phyloP scores from a whole-genome alignment of 2,329 filamentous ascomycete species.

The Cladophialophora exuberans region DNA sequence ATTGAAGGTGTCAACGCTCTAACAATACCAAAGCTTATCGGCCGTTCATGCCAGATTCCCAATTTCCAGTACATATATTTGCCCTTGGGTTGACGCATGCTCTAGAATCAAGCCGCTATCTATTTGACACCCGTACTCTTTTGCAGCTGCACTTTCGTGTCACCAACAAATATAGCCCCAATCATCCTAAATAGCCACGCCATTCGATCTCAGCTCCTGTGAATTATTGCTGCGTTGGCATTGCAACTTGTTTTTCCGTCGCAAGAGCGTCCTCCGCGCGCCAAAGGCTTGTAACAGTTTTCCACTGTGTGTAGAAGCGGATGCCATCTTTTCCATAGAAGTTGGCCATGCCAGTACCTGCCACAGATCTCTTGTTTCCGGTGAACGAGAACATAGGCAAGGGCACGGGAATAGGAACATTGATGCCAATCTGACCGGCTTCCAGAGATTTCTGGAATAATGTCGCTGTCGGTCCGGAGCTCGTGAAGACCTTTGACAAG shows the following conservation, averaged over 20 bases:
- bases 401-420: conserved; percentile 67
- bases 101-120: too few relatives aligned
- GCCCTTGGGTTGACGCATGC: too few relatives aligned
- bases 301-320: conserved; percentile 94
- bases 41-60: too few relatives aligned
- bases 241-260: conserved; percentile 82
- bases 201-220: too few relatives aligned
- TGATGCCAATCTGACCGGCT: conserved; percentile 68
- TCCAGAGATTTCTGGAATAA: conserved; percentile 68
- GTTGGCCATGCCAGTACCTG: conserved; percentile 86
- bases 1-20: too few relatives aligned
- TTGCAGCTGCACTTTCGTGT: too few relatives aligned
- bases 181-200: too few relatives aligned
- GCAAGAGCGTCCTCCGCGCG: conserved; percentile 79
- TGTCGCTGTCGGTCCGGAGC: conserved; percentile 62
- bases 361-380: conserved; percentile 86
- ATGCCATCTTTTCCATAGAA: conserved; percentile 95
- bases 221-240: conserved; percentile 73
- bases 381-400: conserved; percentile 68
- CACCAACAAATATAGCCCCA: too few relatives aligned
- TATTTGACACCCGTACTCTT: too few relatives aligned
- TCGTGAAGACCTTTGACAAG: conserved; percentile 69
- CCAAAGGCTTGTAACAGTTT: conserved; percentile 97
- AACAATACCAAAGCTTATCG: too few relatives aligned
- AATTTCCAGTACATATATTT: too few relatives aligned